A percentile compares a stretch with the other conserved stretches of the same genome.
These are phyloP conservation scores for Didymella keratinophila DNA, from an alignment of 2,329 filamentous ascomycete genomes.

Conservation along the genomic window DNA sequence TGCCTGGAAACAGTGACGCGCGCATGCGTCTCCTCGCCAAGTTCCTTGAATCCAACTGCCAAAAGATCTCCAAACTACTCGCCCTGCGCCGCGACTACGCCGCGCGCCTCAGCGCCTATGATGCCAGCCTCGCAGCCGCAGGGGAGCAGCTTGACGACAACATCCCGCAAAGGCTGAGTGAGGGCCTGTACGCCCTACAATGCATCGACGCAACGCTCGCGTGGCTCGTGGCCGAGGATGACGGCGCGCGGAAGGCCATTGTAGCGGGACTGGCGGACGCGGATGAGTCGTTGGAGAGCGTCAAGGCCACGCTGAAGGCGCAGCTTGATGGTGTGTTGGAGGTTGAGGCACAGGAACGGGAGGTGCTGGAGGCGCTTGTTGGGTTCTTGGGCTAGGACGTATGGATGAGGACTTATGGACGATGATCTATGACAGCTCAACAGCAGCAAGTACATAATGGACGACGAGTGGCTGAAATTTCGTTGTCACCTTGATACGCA, in stretches of 20 bases:
- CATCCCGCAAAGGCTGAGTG: conserved; percentile 78
- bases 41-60: conserved; percentile 84
- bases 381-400: conserved; percentile 43
- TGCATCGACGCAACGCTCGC: conserved; percentile 84
- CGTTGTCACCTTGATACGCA: too few relatives aligned
- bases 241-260: conserved; percentile 73
- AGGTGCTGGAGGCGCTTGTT: conserved; percentile 70
- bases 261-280: conserved; percentile 69
- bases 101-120: conserved; percentile 67
- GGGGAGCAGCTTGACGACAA: conserved; percentile 72
- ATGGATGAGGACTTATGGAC: too few relatives aligned
- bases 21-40: conserved; percentile 89
- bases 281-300: conserved; percentile 68
- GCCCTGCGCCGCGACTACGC: conserved; percentile 75
- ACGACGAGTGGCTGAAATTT: too few relatives aligned
- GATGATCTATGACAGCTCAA: too few relatives aligned
- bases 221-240: conserved; percentile 91
- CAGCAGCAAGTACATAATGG: too few relatives aligned
- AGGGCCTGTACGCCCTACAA: conserved; percentile 83
- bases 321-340: conserved; percentile 67
- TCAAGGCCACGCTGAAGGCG: conserved; percentile 74
- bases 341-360: conserved; percentile 62
- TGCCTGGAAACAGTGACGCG: conserved; percentile 78
- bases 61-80: conserved; percentile 76
- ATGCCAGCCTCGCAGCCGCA: conserved; percentile 59